Conservation (phyloP, 257 asterid species). For the Solanum virginianum region DNA sequence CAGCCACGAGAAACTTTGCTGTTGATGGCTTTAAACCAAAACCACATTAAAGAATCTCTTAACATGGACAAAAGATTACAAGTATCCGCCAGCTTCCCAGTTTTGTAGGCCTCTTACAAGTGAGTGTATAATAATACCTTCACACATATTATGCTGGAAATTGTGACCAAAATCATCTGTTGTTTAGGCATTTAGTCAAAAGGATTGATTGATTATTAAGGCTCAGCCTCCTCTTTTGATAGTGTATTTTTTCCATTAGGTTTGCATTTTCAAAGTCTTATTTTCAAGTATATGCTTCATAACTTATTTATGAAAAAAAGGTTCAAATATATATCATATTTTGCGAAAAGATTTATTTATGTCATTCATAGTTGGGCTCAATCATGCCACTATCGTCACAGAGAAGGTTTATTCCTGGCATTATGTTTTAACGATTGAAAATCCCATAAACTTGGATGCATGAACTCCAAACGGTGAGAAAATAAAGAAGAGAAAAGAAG, state of each 20-base stretch:
- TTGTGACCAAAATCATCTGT: not conserved
- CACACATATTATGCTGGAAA: not conserved
- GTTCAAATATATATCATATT: too few species aligned
- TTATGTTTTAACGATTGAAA: too few species aligned
- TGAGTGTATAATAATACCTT: not conserved
- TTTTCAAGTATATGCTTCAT: too few species aligned
- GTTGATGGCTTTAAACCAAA: constrained; percentile 94
- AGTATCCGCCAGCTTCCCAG: not conserved
- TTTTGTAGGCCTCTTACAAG: not conserved
- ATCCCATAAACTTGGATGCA: too few species aligned
- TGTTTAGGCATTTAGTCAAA: not conserved
- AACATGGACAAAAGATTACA: not conserved
- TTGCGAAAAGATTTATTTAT: too few species aligned
- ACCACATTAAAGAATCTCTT: constrained; percentile 46
- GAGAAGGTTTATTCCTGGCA: too few species aligned
- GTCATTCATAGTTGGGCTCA: too few species aligned
- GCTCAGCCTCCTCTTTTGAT: not conserved
- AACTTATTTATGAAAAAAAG: too few species aligned
- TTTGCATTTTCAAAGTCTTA: not conserved
- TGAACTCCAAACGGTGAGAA: too few species aligned
- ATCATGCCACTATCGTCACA: too few species aligned
- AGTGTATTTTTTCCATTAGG: not conserved
- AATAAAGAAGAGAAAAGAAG: too few species aligned
- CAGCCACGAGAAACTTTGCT: constrained; percentile 86
- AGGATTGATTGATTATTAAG: not conserved